Base-by-base conservation (phyloP, 495 filamentous ascomycete species). In the Aspergillus mulundensis region DNA sequence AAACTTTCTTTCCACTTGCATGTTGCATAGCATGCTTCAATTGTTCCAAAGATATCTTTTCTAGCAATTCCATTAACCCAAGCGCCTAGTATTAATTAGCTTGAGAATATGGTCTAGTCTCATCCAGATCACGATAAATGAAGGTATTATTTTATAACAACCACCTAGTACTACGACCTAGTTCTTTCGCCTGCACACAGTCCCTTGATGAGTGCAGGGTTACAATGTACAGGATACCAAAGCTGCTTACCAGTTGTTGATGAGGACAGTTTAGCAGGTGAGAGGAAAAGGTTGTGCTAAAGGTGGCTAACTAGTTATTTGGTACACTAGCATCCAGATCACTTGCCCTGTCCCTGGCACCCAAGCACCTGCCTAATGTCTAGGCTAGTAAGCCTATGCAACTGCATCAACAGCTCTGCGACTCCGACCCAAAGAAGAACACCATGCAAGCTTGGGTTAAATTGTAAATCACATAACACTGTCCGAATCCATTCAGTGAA, bases 401-500 rank as follows among this genome's bases (percentile, higher is more conserved):
- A 61, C 48, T 54, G 42, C 41, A 57, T 53, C 47, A 46, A 53
- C 51, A 60, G 21, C 57, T 50, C 34, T 41, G 24, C 25, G 24
- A 53, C 61, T 54, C 50, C 58, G 23, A 60, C 55, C 60, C 56
- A 64, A 49, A 60, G 46, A 63, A 54, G 62, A 59, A 52, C 57
- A 50, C 51, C 54, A 57, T 46, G 47, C 55, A 28, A 28, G 32
- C 32, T 58, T 52, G 57, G 54, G 51, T 46, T 58, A 36, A 56
- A 50, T 52, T 63, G 58, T 62, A 53, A 57, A 61, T 63, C 61
- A 59, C 36, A 43, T 60, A 58, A 56, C 47, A 60, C 58, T 58
- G 53, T 62, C 60, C 52, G 65, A 64, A 58, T 64, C 62, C 61
- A 58, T 61, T 60, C 56, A 59, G 57, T 46, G 47, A 68, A 62